phyloP scores from a whole-genome alignment of 768 basidiomycete genomes.

The Mycena crocata region DNA sequence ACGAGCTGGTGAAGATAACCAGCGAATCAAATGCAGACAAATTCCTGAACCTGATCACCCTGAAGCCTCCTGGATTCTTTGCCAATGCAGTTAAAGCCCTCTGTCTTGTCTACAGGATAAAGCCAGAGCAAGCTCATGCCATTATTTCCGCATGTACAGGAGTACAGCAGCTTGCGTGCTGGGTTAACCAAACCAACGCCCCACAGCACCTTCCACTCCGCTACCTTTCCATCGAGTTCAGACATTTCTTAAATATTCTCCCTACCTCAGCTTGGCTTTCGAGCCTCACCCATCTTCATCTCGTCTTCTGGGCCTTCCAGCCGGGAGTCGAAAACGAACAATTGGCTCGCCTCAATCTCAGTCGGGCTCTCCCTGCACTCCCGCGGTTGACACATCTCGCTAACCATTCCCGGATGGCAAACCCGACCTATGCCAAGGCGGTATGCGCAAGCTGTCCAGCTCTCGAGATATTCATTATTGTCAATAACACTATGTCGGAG shows the following conservation, averaged over 20 bases:
- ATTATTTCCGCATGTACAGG: slow-evolving; percentile 14
- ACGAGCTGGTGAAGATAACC: not conserved
- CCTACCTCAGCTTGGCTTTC: not conserved
- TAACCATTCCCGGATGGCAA: not conserved
- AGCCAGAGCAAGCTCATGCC: not conserved
- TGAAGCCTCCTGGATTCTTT: slow-evolving; percentile 10
- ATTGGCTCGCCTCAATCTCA: too few species aligned
- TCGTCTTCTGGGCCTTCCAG: not conserved
- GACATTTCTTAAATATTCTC: not conserved
- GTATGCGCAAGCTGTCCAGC: not conserved
- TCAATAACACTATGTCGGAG: not conserved
- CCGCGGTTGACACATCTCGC: slow-evolving; percentile 16
- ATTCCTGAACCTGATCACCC: slow-evolving; percentile 3
- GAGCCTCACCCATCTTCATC: slow-evolving; percentile 9
- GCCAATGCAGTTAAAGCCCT: not conserved
- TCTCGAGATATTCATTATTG: slow-evolving; percentile 3
- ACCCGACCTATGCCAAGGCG: not conserved
- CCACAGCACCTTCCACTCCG: slow-evolving; percentile 2
- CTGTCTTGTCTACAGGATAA: not conserved
- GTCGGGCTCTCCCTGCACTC: not conserved
- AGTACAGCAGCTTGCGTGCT: slow-evolving; percentile 4
- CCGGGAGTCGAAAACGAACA: not conserved
- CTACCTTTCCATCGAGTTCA: not conserved
- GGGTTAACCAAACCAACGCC: not conserved
- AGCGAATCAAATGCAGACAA: not conserved